A percentile compares a stretch with the other conserved stretches of the same genome.
phyloP scores from a whole-genome alignment of 768 basidiomycete species.

The Macrolepiota fuliginosa region DNA sequence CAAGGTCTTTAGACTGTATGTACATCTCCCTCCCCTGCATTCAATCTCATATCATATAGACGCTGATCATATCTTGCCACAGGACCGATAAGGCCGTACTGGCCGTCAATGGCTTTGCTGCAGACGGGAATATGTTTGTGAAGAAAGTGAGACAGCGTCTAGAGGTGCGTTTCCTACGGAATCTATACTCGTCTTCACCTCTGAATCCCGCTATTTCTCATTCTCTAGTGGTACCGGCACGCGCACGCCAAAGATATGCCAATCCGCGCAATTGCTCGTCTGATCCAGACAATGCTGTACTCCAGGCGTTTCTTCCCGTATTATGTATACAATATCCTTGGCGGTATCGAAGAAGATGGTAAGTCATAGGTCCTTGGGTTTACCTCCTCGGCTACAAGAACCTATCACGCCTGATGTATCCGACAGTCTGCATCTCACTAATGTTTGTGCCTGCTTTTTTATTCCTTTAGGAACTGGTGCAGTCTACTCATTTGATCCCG shows the following conservation, averaged over 20 bases:
- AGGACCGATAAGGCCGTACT: slow-evolving; percentile 93
- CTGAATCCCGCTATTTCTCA: not conserved
- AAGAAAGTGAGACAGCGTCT: slow-evolving; percentile 94
- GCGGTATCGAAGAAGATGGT: slow-evolving; percentile 97
- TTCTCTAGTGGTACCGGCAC: slow-evolving; percentile 88
- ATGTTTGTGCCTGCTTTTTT: slow-evolving; percentile 18
- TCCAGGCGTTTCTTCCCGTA: slow-evolving; percentile 96
- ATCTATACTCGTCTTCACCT: slow-evolving; percentile 6
- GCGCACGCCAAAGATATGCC: slow-evolving; percentile 98
- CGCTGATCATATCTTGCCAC: slow-evolving; percentile 15
- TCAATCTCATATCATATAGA: not conserved
- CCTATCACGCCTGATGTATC: slow-evolving; percentile 9
- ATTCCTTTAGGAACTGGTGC: slow-evolving; percentile 77
- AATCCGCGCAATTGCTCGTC: slow-evolving; percentile 92
- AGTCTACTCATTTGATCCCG: slow-evolving; percentile 99
- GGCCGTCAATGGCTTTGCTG: slow-evolving; percentile 96
- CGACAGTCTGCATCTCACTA: slow-evolving; percentile 14
- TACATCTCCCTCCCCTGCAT: not conserved
- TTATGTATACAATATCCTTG: slow-evolving; percentile 96
- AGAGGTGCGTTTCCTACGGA: slow-evolving; percentile 58
- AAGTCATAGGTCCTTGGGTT: slow-evolving; percentile 30
- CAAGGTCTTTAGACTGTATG: slow-evolving; percentile 92
- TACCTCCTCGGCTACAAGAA: slow-evolving; percentile 7
- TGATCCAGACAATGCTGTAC: slow-evolving; percentile 99
- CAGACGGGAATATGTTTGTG: slow-evolving; percentile 97